A percentile compares a stretch with the other conserved stretches of the same genome.
Evolutionary conservation across 176 grass and related monocot species (phyloP).

Genomic region (Miscanthus lutarioriparius): DNA sequence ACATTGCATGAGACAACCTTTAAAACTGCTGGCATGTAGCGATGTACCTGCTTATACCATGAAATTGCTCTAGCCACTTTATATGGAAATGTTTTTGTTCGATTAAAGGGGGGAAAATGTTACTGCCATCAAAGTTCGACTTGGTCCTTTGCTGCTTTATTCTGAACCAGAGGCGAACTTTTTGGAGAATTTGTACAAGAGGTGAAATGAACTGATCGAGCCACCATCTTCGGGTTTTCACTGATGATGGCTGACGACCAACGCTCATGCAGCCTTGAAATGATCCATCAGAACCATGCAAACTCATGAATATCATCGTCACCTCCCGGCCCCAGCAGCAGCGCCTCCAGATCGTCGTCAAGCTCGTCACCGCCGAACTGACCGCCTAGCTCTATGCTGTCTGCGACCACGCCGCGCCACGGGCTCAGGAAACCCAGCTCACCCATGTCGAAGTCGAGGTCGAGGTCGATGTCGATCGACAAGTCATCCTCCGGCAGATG

Average conservation of each 20-base stretch:
- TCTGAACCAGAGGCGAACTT: not conserved
- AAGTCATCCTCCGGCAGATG: not conserved
- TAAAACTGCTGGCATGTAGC: too few species aligned
- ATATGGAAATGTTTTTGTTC: too few species aligned
- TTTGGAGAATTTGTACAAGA: not conserved
- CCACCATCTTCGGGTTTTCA: too few species aligned
- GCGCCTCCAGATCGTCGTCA: conserved; percentile 32
- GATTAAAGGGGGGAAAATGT: too few species aligned
- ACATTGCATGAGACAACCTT: too few species aligned
- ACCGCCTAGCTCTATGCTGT: not conserved
- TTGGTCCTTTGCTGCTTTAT: not conserved
- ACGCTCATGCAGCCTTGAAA: too few species aligned
- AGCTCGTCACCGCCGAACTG: not conserved
- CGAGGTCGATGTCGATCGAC: not conserved
- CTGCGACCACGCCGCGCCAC: not conserved
- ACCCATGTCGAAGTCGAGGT: conserved; percentile 20
- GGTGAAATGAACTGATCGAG: not conserved
- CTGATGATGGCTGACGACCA: not conserved
- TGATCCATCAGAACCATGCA: conserved; percentile 26
- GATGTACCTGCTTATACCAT: too few species aligned
- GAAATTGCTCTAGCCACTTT: too few species aligned
- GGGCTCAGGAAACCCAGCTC: conserved; percentile 40
- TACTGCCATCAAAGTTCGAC: too few species aligned
- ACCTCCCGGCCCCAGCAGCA: conserved; percentile 4
- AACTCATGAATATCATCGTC: not conserved